A percentile compares a stretch with the other conserved stretches of the same genome.
Conservation (phyloP, 2,329 filamentous ascomycete species). For the Daldinia eschscholtzii region DNA sequence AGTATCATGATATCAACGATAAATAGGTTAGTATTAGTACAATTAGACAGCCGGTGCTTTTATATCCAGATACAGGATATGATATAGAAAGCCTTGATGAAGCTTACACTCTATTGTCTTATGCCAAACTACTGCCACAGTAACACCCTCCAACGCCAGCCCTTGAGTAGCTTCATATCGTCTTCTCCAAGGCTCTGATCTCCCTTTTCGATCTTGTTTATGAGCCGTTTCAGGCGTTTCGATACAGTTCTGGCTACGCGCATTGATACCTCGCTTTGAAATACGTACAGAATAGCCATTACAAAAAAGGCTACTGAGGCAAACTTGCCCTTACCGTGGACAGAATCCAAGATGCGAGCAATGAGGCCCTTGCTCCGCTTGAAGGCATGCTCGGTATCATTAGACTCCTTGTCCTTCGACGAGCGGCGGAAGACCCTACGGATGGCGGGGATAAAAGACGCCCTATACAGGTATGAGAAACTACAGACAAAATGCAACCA, state of each 20-base stretch:
- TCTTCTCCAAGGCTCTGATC: constrained; percentile 60
- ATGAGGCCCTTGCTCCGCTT: constrained; percentile 63
- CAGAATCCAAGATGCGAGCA: constrained; percentile 61
- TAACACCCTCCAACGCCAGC: constrained; percentile 70
- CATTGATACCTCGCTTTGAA: constrained; percentile 69
- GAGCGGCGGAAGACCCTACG: constrained; percentile 64
- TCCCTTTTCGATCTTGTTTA: constrained; percentile 62
- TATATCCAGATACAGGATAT: constrained; percentile 4
- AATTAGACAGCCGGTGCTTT: neutral
- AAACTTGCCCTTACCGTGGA: constrained; percentile 60
- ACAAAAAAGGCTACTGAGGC: constrained; percentile 67
- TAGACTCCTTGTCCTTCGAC: constrained; percentile 57
- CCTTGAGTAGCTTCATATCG: constrained; percentile 64
- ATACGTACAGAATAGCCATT: constrained; percentile 69
- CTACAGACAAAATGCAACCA: neutral
- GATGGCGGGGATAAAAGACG: constrained; percentile 65
- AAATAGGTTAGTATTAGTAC: neutral
- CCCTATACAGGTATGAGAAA: constrained; percentile 52
- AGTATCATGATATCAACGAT: neutral
- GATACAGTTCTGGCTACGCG: constrained; percentile 66
- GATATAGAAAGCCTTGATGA: neutral
- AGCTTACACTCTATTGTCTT: neutral
- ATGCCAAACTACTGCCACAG: constrained; percentile 55
- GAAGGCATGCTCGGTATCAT: constrained; percentile 71
- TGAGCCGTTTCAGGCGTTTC: constrained; percentile 63